These are phyloP conservation scores for Leishmania aethiopica DNA, from an alignment of 208 protist species.

Conservation along the genomic window DNA sequence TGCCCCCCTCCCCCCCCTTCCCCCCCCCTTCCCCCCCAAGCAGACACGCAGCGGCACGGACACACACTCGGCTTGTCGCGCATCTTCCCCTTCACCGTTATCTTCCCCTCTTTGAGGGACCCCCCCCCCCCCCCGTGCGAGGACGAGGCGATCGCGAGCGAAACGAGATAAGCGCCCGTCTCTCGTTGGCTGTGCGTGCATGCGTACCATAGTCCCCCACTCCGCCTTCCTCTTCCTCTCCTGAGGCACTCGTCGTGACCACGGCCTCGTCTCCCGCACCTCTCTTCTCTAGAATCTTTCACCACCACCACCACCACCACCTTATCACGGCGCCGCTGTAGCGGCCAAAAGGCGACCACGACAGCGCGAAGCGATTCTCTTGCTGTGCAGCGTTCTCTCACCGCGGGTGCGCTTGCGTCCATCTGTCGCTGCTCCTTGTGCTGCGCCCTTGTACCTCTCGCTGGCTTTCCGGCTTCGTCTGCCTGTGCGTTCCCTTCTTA, in stretches of 20 bases:
- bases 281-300: not conserved
- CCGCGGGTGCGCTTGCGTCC: not conserved
- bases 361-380: not conserved
- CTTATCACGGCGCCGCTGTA: not conserved
- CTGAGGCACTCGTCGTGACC: not conserved
- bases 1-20: not conserved
- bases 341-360: not conserved
- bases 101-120: not conserved
- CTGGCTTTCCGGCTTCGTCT: not conserved
- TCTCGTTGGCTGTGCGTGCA: not conserved
- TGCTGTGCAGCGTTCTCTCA: not conserved
- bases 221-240: not conserved
- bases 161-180: too few species aligned
- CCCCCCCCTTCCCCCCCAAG: too few species aligned
- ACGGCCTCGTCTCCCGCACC: not conserved
- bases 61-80: not conserved
- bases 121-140: not conserved
- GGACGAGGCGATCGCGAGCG: not conserved
- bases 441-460: not conserved
- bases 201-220: not conserved
- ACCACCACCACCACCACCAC: not conserved
- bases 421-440: not conserved
- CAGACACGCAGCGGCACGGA: not conserved
- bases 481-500: not conserved
- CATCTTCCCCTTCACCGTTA: not conserved